phyloP scores from a whole-genome alignment of 148 eudicot species.

The Rhododendron vialii region DNA sequence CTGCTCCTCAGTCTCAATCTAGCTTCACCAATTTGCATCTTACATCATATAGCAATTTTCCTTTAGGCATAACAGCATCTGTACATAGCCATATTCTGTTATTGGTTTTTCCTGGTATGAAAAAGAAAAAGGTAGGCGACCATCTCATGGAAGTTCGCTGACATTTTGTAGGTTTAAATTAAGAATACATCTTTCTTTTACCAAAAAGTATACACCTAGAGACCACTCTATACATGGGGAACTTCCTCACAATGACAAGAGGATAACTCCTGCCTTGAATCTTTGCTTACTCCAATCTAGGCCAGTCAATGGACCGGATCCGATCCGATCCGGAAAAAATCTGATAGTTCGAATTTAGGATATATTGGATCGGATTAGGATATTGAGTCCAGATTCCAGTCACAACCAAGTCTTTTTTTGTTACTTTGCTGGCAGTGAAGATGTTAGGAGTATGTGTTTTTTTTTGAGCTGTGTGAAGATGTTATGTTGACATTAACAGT shows the following conservation, averaged over 20 bases:
- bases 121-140: neutral
- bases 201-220: neutral
- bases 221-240: neutral
- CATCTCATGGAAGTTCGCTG: neutral
- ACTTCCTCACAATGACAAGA: neutral
- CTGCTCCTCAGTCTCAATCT: neutral
- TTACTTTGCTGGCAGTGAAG: neutral
- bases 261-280: neutral
- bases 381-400: neutral
- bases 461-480: no score
- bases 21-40: neutral
- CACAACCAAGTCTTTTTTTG: neutral
- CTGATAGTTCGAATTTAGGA: neutral
- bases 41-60: neutral
- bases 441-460: neutral
- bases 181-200: neutral
- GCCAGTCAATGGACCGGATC: neutral
- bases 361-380: no score
- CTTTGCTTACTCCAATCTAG: neutral
- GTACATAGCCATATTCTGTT: neutral
- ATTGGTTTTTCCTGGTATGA: neutral
- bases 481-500: neutral
- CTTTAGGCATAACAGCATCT: neutral
- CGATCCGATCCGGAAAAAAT: neutral
- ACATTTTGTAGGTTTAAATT: neutral